Evolutionary conservation across 208 protist species (phyloP).

Genomic region (Acanthamoeba triangularis): DNA sequence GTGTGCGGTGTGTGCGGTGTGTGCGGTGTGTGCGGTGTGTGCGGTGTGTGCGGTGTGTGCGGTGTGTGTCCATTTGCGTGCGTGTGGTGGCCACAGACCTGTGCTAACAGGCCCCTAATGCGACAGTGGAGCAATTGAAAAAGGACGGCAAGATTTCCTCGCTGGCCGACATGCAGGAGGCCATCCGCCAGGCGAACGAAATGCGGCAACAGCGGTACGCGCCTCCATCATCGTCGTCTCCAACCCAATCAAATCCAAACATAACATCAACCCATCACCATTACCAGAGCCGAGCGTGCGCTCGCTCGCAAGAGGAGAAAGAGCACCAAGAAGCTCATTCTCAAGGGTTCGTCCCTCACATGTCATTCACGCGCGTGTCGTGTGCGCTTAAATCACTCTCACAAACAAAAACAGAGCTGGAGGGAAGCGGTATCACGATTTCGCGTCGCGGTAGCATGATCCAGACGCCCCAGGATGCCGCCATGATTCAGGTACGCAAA

Average conservation of each 20-base stretch:
- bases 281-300: neutral
- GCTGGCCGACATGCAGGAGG: conserved; percentile 29
- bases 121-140: neutral
- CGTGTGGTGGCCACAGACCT: too few relatives aligned
- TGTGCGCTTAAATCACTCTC: too few relatives aligned
- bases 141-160: conserved; percentile 9
- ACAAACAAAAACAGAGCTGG: neutral
- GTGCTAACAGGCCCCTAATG: neutral
- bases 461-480: neutral
- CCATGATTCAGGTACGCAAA: neutral
- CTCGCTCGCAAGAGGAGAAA: neutral
- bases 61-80: too few relatives aligned
- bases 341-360: neutral
- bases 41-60: too few relatives aligned
- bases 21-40: too few relatives aligned
- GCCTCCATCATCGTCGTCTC: too few relatives aligned
- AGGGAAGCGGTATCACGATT: neutral
- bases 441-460: neutral
- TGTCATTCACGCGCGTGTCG: neutral
- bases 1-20: too few relatives aligned
- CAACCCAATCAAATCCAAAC: too few relatives aligned
- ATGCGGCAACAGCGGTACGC: neutral
- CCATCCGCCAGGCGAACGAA: conserved; percentile 28
- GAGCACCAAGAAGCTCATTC: conserved; percentile 21
- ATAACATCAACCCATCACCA: too few relatives aligned